These are phyloP conservation scores for Diaporthe velutina DNA, from an alignment of 2,329 filamentous ascomycete species.

Conservation along the genomic window DNA sequence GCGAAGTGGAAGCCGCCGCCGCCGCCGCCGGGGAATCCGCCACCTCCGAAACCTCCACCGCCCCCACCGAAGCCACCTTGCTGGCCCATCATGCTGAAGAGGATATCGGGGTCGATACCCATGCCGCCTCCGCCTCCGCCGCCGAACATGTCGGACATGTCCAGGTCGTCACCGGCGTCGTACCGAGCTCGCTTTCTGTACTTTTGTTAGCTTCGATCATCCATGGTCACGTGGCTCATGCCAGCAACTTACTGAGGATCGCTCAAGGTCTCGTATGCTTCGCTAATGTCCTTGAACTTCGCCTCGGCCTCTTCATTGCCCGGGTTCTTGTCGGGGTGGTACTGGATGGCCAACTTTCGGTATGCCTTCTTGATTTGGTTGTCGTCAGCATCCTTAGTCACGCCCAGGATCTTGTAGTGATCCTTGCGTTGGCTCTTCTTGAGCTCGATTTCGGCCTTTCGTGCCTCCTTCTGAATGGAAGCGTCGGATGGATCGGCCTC, in stretches of 20 bases:
- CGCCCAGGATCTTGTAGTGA: conserved; percentile 96
- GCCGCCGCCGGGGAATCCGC: conserved; percentile 65
- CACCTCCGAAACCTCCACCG: conserved; percentile 59
- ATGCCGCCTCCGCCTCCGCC: conserved; percentile 68
- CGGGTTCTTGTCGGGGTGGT: conserved; percentile 98
- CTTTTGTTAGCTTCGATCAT: not conserved
- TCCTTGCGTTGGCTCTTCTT: conserved; percentile 99
- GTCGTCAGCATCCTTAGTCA: conserved; percentile 88
- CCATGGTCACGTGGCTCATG: not conserved
- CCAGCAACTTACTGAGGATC: conserved; percentile 82
- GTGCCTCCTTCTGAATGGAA: conserved; percentile 84
- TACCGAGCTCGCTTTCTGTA: conserved; percentile 84
- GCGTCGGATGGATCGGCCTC: conserved; percentile 88
- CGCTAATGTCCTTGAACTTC: conserved; percentile 97
- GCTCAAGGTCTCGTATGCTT: conserved; percentile 95
- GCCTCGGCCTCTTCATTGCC: conserved; percentile 86
- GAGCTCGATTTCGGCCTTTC: conserved; percentile 90
- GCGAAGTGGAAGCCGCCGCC: conserved; percentile 67
- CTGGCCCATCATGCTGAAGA: conserved; percentile 88
- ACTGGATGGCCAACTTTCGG: conserved; percentile 90
- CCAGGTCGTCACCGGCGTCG: conserved; percentile 92
- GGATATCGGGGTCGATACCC: conserved; percentile 80
- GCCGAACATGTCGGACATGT: conserved; percentile 87
- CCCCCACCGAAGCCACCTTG: conserved; percentile 68
- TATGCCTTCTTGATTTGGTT: conserved; percentile 96